Base-by-base conservation (phyloP, 2,329 filamentous ascomycete species). In the Plenodomus tracheiphilus region DNA sequence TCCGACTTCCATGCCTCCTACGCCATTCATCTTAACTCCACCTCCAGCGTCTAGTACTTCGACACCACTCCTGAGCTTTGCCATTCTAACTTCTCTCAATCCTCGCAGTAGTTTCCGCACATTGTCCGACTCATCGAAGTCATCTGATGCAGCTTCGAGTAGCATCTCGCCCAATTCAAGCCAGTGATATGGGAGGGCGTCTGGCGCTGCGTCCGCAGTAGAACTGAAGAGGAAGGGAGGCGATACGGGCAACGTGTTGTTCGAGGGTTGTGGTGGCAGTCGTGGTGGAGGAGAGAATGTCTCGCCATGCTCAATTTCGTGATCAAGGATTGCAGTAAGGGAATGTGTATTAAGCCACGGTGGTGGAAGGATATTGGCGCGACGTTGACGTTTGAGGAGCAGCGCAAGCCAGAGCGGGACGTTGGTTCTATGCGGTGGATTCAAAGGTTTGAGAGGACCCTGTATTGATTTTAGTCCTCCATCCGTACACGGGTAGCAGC, bases 361-460 rank as follows among this genome's bases (percentile, higher is more conserved):
- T 8, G 94, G 94, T 0, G 94, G 87, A 3, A 94, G 79, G 58
- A 99, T 96, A 75, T 96, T 97, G 62, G 91, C 91, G 65, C 94
- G 88, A 45, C 88, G 85, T 75, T 99, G 94, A 56, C 92, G 91
- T 75, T 97, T 97, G 46, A 99, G 85, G 19, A 97, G 85, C 15
- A 97, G 82, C 2, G 94, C 94, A 15, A 99, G 88, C 94, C 94
- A 99, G 50, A 99, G 84, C 0, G 94, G 93, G 0, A 97, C 73
- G 35, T 87, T 79, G 58, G 85, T 83, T 62, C 91, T 85, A 67
- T 91, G 86, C 0, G 93, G 93, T 2, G 94, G 94, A 20, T 85
- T 84, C 35, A 99, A 83, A 19, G 83, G 74, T 46, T 86, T 85
- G 30, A 92, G 89, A 49, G 85, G 79, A 50, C 93, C 93, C 93